Base-by-base conservation (phyloP, 2,329 filamentous ascomycete genomes). In the Pseudogymnoascus sp. region DNA sequence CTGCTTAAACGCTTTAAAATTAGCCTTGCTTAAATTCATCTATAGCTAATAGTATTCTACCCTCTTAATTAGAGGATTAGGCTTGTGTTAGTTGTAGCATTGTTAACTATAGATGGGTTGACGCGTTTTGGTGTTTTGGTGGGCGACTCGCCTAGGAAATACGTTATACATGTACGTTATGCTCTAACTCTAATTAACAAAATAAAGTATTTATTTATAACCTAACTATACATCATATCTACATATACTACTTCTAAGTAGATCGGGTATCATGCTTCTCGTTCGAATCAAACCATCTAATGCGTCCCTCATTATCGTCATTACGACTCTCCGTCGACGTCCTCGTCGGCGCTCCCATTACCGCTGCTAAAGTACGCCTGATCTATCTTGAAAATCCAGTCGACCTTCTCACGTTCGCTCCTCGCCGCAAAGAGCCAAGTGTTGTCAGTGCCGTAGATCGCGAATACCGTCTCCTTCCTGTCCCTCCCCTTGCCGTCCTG, bases 341-440 rank as follows among this genome's bases (percentile, higher is more conserved):
- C 60, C 21, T 62, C 60, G 18, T 62, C 63, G 5, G 63, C 63
- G 28, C 42, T 63, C 12, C 62, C 60, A 10, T 68, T 67, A 18
- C 66, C 64, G 31, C 65, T 66, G 5, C 71, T 70, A 63, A 74
- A 73, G 67, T 73, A 74, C 35, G 69, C 71, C 79, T 96, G 89
- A 75, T 99, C 94, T 69, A 99, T 91, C 71, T 89, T 88, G 75
- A 95, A 84, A 69, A 99, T 96, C 94, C 94, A 99, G 74, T 97
- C 94, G 69, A 92, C 88, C 80, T 97, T 96, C 75, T 97, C 92
- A 59, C 87, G 83, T 77, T 97, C 93, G 70, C 86, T 93, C 64
- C 92, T 83, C 23, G 92, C 90, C 12, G 92, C 91, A 75, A 99
- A 97, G 42, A 99, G 80, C 84, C 92, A 99, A 33, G 92, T 96